Base-by-base conservation (phyloP, 2,329 filamentous ascomycete species). In the Microdochium trichocladiopsis region DNA sequence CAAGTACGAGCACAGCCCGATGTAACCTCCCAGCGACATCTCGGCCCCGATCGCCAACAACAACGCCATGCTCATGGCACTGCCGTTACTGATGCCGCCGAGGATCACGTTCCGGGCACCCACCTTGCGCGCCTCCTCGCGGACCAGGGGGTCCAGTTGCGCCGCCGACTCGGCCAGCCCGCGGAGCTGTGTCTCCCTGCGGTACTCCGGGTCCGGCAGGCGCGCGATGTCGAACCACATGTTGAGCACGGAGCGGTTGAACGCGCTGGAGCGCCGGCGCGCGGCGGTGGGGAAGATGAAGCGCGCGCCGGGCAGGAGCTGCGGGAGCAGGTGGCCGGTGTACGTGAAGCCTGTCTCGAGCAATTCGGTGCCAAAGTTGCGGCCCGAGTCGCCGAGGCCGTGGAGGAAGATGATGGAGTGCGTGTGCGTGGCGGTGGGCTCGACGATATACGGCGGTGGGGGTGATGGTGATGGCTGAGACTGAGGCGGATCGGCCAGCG, bases 31-130 rank as follows among this genome's bases (percentile, higher is more conserved):
- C 1, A 77, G 48, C 0, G 57, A 52, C 16, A 8, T 31, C 14
- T 14, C 28, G 49, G 58, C 58, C 9, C 63, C 64, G n/a, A 71
- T 67, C 18, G 62, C 65, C 2, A 82, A 59, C 21, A 78, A 58
- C 2, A 69, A 56, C 21, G 71, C 64, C 10, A 80, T 56, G 0
- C 66, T 64, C 58, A 72, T 71, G 1, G 77, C 78, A 56, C 74
- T 79, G 0, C 78, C 78, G 55, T 80, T 75, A 57, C 78, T 79
- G n/a, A 81, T 54, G 0, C 77, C 76, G 16, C 76, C 75, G 1
- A 82, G 54, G 6, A 80, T 61, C 14, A 81, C 63, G 49, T 75
- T 77, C 21, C 56, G 31, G 25, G 48, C 62, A 51, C 52, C 62
- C 47, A 67, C 60, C 14, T 55, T 60, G 52, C 25, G 52, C 2